A percentile compares a stretch with the other conserved stretches of the same genome.
These are phyloP conservation scores for Xylariomycetidae sp. DNA, from an alignment of 2,329 filamentous ascomycete species.

Conservation along the genomic window DNA sequence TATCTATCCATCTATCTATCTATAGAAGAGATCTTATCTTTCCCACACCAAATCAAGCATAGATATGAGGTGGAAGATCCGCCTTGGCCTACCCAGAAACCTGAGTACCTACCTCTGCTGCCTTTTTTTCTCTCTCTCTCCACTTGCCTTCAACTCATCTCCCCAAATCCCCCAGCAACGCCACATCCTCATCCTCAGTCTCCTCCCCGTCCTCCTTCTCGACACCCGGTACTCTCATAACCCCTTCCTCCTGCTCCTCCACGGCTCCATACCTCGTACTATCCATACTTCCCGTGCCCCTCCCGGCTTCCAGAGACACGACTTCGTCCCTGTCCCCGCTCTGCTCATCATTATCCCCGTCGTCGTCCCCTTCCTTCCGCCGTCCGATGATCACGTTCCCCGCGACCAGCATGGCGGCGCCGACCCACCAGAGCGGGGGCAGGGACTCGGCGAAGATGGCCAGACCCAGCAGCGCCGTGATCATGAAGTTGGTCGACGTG, in stretches of 20 bases:
- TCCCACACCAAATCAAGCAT: too few species aligned
- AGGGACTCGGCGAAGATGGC: slow-evolving; percentile 68
- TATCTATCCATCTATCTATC: too few species aligned
- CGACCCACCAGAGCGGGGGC: slow-evolving; percentile 72
- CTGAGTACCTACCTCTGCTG: too few species aligned
- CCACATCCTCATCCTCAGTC: slow-evolving; percentile 17
- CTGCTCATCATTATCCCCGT: slow-evolving; percentile 3
- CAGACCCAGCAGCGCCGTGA: slow-evolving; percentile 68
- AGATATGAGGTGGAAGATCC: too few species aligned
- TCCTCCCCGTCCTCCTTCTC: slow-evolving; percentile 8
- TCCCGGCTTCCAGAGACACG: slow-evolving; percentile 9
- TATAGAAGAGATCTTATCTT: too few species aligned
- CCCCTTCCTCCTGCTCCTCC: slow-evolving; percentile 1
- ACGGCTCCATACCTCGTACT: neutral
- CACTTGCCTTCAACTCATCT: too few species aligned
- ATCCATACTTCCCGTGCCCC: neutral
- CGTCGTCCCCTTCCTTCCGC: slow-evolving; percentile 34
- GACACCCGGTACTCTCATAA: slow-evolving; percentile 3
- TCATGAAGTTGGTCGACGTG: slow-evolving; percentile 75
- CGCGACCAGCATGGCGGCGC: slow-evolving; percentile 65
- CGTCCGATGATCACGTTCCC: slow-evolving; percentile 76
- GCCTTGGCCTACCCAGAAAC: too few species aligned
- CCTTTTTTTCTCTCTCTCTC: too few species aligned
- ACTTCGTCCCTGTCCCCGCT: slow-evolving; percentile 2
- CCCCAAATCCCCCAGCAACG: slow-evolving; percentile 20